A percentile compares a stretch with the other conserved stretches of the same genome.
Evolutionary conservation across 2,329 filamentous ascomycete genomes (phyloP).

Genomic region (Cryoendolithus antarcticus): DNA sequence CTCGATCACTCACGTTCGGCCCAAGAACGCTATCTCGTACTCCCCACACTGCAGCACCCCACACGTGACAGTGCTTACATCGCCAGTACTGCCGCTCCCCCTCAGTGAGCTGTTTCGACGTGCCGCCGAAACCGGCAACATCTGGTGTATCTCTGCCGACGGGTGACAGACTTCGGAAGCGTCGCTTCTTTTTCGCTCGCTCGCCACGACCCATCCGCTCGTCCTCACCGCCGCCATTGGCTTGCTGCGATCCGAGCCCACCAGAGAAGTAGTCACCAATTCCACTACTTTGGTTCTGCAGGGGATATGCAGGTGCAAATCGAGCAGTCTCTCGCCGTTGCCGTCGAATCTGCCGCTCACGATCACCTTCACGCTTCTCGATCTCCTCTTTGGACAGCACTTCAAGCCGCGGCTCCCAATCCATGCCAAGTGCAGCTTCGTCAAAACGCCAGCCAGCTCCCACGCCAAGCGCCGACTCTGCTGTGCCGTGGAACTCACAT

Average conservation of each 20-base stretch:
- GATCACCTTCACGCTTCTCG: constrained; percentile 88
- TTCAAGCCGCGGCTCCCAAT: constrained; percentile 42
- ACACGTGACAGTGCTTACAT: constrained; percentile 76
- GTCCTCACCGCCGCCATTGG: constrained; percentile 38
- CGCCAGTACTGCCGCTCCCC: constrained; percentile 70
- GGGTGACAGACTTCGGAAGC: constrained; percentile 81
- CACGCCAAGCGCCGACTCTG: constrained; percentile 34
- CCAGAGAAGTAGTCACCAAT: constrained; percentile 45
- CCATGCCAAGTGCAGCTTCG: constrained; percentile 62
- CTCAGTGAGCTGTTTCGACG: constrained; percentile 54
- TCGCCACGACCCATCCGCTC: constrained; percentile 87
- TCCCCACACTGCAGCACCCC: constrained; percentile 86
- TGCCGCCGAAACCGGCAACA: constrained; percentile 51
- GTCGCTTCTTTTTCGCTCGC: constrained; percentile 85
- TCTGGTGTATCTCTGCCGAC: constrained; percentile 74
- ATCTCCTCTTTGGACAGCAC: constrained; percentile 86
- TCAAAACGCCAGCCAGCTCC: constrained; percentile 95
- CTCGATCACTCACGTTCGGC: constrained; percentile 41
- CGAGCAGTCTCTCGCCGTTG: constrained; percentile 81
- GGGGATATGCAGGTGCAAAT: constrained; percentile 38
- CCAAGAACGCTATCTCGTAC: constrained; percentile 60
- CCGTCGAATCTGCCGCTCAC: constrained; percentile 79
- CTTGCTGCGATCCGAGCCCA: constrained; percentile 22
- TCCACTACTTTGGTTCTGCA: constrained; percentile 36
- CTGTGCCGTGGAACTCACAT: constrained; percentile 43